These are phyloP conservation scores for Oryza glumipatula DNA, from an alignment of 176 grass and related monocot species.

Conservation along the genomic window DNA sequence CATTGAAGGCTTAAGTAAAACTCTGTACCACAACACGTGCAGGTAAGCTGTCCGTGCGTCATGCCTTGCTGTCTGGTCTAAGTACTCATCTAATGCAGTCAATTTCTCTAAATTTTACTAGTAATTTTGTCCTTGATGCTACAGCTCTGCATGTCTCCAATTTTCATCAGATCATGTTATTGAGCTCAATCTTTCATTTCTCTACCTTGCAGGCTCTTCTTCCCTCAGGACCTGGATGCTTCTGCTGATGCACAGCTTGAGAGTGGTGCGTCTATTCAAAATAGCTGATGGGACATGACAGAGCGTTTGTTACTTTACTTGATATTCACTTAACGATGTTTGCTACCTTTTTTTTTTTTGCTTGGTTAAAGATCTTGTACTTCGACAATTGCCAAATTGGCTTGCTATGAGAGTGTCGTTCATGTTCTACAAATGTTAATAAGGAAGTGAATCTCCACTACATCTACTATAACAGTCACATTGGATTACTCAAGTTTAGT, in stretches of 20 bases:
- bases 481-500: background rate
- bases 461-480: too few relatives aligned
- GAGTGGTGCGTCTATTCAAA: conserved; percentile 47
- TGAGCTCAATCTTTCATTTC: conserved; percentile 20
- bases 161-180: conserved; percentile 17
- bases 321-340: background rate
- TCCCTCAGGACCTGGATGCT: conserved; percentile 84
- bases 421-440: background rate
- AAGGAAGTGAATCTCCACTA: background rate
- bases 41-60: conserved; percentile 51
- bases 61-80: conserved; percentile 7
- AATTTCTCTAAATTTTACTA: background rate
- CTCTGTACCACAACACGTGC: conserved; percentile 90
- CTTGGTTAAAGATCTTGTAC: background rate
- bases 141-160: conserved; percentile 3
- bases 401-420: background rate
- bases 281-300: conserved; percentile 39
- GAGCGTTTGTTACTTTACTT: background rate
- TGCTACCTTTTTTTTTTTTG: background rate
- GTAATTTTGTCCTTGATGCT: background rate
- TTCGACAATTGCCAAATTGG: background rate
- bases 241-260: conserved; percentile 77
- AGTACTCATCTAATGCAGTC: background rate
- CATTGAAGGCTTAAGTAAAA: conserved; percentile 78
- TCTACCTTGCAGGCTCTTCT: conserved; percentile 73